A percentile compares a stretch with the other conserved stretches of the same genome.
Conservation (phyloP, 805 yeast species). For the Lipomyces orientalis region DNA sequence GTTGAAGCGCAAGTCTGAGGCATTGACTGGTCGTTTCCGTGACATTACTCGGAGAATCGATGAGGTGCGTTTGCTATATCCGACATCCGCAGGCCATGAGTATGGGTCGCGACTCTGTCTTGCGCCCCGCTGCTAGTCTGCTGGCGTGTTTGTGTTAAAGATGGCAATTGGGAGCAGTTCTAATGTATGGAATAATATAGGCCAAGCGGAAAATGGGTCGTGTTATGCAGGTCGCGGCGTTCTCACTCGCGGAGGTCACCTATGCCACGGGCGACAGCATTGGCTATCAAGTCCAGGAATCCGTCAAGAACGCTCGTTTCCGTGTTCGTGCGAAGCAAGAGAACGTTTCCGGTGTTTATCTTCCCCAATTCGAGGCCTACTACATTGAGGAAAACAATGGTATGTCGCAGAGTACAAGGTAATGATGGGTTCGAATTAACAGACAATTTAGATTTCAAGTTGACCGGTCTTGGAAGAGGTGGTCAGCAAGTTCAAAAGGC, state of each 20-base stretch:
- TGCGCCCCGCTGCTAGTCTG: neutral
- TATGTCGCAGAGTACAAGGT: neutral
- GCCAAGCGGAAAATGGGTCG: conserved; percentile 97
- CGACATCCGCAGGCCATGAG: neutral
- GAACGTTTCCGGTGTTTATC: conserved; percentile 92
- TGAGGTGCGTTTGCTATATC: conserved; percentile 53
- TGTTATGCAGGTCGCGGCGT: conserved; percentile 98
- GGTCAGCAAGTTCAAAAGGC: conserved; percentile 98
- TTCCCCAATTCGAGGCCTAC: conserved; percentile 89
- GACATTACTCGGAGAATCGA: conserved; percentile 94
- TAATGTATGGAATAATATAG: conserved; percentile 30
- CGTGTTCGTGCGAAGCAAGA: conserved; percentile 91
- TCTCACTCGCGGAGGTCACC: conserved; percentile 94
- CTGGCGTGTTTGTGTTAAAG: neutral
- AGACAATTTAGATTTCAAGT: conserved; percentile 70
- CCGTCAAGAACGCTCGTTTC: conserved; percentile 85
- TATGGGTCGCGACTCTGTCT: neutral
- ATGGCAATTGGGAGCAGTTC: neutral
- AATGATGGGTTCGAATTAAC: neutral
- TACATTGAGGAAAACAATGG: conserved; percentile 78
- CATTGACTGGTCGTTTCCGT: conserved; percentile 92
- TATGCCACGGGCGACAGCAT: conserved; percentile 98
- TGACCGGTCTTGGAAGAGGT: conserved; percentile 98
- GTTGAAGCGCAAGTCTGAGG: conserved; percentile 94
- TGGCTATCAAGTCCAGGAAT: conserved; percentile 93